Evolutionary conservation across 768 basidiomycete genomes (phyloP).

Genomic region (Nidula microcarpa): DNA sequence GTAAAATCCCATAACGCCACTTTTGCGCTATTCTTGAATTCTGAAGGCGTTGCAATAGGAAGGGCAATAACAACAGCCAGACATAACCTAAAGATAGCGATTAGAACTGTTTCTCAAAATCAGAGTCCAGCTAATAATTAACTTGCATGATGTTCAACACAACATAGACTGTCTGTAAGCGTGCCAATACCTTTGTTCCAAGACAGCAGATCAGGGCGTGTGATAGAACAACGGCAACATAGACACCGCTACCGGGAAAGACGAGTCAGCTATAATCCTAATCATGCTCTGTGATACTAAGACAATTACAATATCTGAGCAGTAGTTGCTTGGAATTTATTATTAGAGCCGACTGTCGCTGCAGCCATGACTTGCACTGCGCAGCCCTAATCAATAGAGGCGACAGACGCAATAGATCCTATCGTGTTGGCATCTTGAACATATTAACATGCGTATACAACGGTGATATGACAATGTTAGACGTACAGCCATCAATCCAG

Average conservation of each 20-base stretch:
- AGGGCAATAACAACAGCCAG: constrained; percentile 67
- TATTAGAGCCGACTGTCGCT: constrained; percentile 48
- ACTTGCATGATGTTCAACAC: constrained; percentile 65
- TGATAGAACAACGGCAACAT: constrained; percentile 52
- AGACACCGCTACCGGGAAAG: constrained; percentile 52
- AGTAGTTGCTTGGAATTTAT: constrained; percentile 35
- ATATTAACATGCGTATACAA: neutral
- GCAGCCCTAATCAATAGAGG: constrained; percentile 66
- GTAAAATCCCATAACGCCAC: constrained; percentile 62
- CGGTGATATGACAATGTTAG: neutral
- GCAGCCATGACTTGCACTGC: constrained; percentile 66
- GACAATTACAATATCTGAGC: constrained; percentile 40
- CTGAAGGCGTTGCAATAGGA: constrained; percentile 57
- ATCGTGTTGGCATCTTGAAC: constrained; percentile 47
- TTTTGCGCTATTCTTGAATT: constrained; percentile 55
- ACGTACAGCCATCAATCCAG: constrained; percentile 55
- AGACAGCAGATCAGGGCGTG: constrained; percentile 68
- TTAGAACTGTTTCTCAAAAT: neutral
- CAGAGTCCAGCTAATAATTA: too few relatives aligned
- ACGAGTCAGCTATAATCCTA: neutral
- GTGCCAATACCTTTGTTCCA: constrained; percentile 61
- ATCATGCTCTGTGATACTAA: too few relatives aligned
- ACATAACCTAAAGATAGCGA: constrained; percentile 43
- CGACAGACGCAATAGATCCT: constrained; percentile 45
- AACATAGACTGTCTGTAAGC: constrained; percentile 69